Evolutionary conservation across 257 asterid species (phyloP), one percentile per base, ranked within the genome.

Genomic region (Salvia splendens): DNA sequence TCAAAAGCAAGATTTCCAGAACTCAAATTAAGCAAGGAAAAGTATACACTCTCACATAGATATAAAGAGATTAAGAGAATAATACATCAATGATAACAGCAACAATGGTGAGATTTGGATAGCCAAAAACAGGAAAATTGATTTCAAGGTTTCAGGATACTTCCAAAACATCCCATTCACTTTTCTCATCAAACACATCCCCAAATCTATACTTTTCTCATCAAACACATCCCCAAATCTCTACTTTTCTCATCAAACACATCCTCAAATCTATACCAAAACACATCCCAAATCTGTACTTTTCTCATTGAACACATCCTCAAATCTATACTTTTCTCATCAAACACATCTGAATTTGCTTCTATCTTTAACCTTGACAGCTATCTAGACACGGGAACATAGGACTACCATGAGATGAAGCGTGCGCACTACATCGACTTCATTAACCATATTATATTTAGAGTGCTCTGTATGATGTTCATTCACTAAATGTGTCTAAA

Each of bases 401-500:
- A 43, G 24, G 9, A 7, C 45, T 28, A 7, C 14, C 46, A 50
- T 9, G 32, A 62, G n/a, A n/a, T 35, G 16, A 8, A 45, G n/a
- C 5, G 49, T 65, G 38, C 15, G 38, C 45, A 40, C 48, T 32
- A 14, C 54, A 67, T 6, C 0, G 41, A 52, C 4, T 67, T 53
- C 33, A 53, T 52, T 53, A 12, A 14, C 12, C 33, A 61, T 30
- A 50, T 4, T 53, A 52, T 8, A 20, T 24, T 24, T 51, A 2
- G 6, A 17, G 54, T 2, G 2, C 15, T 40, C 14, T 3, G 45
- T 36, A 36, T 33, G 30, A 38, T 52, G 63, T 66, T 66, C 45
- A 52, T 52, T 61, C 64, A 58, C 58, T 56, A 35, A 30, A 64
- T 8, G 28, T 8, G 47, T 20, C 58, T 56, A 35, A 30, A 64